Conservation (phyloP, 306 rosid genomes). For the Prunus davidiana region DNA sequence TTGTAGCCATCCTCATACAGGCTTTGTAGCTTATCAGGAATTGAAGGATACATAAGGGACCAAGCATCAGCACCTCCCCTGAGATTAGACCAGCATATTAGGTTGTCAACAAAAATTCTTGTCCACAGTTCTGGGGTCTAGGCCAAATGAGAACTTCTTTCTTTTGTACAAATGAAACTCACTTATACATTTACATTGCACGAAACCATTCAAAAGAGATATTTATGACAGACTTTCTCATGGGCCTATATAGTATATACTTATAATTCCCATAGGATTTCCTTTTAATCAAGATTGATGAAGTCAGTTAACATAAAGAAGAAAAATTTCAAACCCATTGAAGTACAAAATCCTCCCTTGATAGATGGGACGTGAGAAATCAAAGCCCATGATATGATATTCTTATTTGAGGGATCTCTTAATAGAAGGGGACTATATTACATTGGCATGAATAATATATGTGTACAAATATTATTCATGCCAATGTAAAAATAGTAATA, state of each 20-base stretch:
- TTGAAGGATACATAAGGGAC: conserved; percentile 78
- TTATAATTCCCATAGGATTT: not conserved
- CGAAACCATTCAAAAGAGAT: not conserved
- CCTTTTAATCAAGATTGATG: not conserved
- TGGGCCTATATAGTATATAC: not conserved
- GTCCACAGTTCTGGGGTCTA: not conserved
- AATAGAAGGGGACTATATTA: too few relatives aligned
- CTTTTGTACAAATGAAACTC: not conserved
- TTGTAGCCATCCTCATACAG: conserved; percentile 82
- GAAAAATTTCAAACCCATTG: not conserved
- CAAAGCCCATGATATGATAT: not conserved
- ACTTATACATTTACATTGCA: not conserved
- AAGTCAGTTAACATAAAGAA: not conserved
- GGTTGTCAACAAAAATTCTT: conserved; percentile 4
- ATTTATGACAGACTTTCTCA: not conserved
- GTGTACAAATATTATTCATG: not conserved
- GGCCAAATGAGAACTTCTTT: not conserved
- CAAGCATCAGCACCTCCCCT: conserved; percentile 80
- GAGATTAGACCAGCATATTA: conserved; percentile 34
- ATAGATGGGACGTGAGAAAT: too few relatives aligned
- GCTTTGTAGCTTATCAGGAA: conserved; percentile 80
- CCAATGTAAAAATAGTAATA: not conserved
- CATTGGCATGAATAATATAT: too few relatives aligned
- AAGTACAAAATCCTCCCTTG: too few relatives aligned
- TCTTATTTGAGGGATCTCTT: too few relatives aligned